Evolutionary conservation across 2,329 filamentous ascomycete genomes (phyloP).

Genomic region (Aspergillus versicolor): DNA sequence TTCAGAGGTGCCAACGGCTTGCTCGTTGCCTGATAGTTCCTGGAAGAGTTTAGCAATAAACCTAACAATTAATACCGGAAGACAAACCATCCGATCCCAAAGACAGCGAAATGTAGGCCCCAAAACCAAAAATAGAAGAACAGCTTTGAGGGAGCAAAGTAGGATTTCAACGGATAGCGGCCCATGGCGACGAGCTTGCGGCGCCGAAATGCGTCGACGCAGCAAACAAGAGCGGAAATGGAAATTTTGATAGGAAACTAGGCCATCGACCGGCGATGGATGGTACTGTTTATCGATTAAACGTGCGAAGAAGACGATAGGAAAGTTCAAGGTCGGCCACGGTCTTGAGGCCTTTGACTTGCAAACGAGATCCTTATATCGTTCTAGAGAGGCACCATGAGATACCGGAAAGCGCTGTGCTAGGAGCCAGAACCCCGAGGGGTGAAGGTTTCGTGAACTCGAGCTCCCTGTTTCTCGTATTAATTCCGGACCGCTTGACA

Average conservation of each 20-base stretch:
- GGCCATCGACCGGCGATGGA: conserved; percentile 30
- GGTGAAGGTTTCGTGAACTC: not conserved
- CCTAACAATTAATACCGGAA: not conserved
- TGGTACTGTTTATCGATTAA: conserved; percentile 1
- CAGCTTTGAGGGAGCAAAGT: conserved; percentile 70
- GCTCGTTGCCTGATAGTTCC: conserved; percentile 76
- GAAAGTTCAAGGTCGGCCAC: not conserved
- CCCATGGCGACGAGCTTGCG: conserved; percentile 36
- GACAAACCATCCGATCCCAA: conserved; percentile 79
- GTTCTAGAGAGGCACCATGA: not conserved
- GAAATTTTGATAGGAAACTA: conserved; percentile 2
- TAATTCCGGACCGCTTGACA: not conserved
- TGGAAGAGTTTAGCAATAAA: conserved; percentile 41
- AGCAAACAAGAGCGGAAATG: conserved; percentile 3
- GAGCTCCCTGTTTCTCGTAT: not conserved
- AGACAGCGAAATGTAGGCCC: conserved; percentile 74
- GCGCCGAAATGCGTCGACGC: conserved; percentile 33
- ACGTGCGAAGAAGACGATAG: conserved; percentile 9
- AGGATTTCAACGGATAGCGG: conserved; percentile 42
- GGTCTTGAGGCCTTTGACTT: not conserved
- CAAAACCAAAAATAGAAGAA: conserved; percentile 81
- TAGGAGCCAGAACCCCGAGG: not conserved
- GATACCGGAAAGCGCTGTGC: not conserved
- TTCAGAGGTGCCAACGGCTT: conserved; percentile 73
- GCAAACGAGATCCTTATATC: not conserved